Evolutionary conservation across 2,329 filamentous ascomycete species (phyloP), one percentile per base, ranked within the genome.

Genomic region (Alternaria sp.): DNA sequence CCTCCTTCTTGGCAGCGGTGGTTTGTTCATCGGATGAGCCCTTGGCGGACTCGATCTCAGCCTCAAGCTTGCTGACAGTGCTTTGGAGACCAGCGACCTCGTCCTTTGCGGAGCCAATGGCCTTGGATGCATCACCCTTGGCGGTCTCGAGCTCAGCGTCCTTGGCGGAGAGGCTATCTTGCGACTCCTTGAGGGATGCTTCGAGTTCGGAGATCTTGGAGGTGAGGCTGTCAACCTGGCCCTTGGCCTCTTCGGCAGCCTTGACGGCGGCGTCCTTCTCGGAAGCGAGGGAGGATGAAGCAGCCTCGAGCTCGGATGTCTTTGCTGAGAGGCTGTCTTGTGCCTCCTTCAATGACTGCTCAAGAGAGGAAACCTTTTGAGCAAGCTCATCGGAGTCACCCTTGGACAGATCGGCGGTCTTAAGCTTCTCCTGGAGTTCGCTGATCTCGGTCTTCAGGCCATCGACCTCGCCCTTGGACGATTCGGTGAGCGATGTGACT

Each of bases 161-260:
- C 57, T 73, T 73, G 3, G 65, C 64, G 9, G 64, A 57, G 16
- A 73, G 61, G 34, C 48, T 65, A 9, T 70, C 71, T 43, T 73
- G 61, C 8, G 68, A 57, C 30, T 65, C 67, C 55, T 71, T 69
- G 8, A 73, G 59, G 14, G 72, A 70, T 4, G 53, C 54, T 41
- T 75, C 73, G 11, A 76, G 68, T 46, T 74, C 72, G 20, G 70
- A 44, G 20, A 76, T 66, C 60, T 75, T 71, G 9, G 67, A 57
- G 36, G 60, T 68, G 22, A 70, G 65, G 20, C 63, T 54, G 11
- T 72, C 68, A 44, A 72, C 62, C 14, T 67, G 68, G 60, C 45
- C 62, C 65, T 66, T 71, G 10, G 71, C 69, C 28, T 72, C 66
- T 4, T 73, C 70, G 5, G 70, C 67, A 50, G 70, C 64, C 59